Conservation (phyloP, 2,329 filamentous ascomycete genomes). For the Pseudogymnoascus sp. region DNA sequence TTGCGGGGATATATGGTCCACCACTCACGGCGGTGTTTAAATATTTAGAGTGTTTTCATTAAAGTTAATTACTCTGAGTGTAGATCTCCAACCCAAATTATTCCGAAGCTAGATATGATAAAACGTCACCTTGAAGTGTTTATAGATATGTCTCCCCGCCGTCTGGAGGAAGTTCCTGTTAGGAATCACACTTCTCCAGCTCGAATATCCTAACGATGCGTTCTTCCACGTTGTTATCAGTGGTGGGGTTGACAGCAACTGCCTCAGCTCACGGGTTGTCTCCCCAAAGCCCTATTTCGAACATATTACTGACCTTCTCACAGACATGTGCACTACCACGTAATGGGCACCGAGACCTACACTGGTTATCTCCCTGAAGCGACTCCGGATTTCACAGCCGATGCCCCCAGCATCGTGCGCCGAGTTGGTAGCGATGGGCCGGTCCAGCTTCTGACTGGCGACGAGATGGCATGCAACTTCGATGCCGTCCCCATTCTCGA, state of each 20-base stretch:
- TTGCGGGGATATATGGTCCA: conserved; percentile 3
- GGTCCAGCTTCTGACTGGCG: neutral
- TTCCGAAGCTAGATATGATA: conserved; percentile 4
- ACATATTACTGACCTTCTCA: neutral
- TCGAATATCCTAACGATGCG: neutral
- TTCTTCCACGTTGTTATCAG: neutral
- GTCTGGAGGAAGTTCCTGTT: neutral
- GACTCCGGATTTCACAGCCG: conserved; percentile 9
- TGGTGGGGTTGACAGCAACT: neutral
- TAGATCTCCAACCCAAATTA: neutral
- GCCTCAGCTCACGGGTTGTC: conserved; percentile 1
- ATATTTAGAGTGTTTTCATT: conserved; percentile 5
- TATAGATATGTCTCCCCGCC: neutral
- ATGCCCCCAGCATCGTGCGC: conserved; percentile 11
- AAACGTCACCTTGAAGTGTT: neutral
- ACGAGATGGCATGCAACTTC: conserved; percentile 10
- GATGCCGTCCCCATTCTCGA: conserved; percentile 10
- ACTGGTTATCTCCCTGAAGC: conserved; percentile 11
- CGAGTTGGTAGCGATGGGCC: conserved; percentile 10
- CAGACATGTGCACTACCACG: neutral
- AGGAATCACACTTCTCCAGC: neutral
- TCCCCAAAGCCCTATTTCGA: neutral
- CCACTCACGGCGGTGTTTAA: neutral
- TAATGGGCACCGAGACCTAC: neutral
- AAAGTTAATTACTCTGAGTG: neutral